Conservation (phyloP, 202 grass and related monocot species). For the Zoysia matrella region DNA sequence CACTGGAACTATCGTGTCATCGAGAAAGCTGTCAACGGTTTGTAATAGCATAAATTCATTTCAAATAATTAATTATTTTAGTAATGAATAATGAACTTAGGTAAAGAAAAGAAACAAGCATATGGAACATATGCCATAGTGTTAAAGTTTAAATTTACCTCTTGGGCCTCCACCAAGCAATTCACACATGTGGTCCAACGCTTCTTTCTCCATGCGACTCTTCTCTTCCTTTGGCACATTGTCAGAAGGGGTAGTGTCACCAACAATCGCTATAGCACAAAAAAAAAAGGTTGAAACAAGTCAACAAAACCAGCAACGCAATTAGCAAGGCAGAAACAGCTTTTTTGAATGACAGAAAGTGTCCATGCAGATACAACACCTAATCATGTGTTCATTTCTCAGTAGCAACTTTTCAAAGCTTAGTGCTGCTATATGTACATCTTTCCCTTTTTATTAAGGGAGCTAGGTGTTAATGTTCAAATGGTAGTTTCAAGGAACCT, state of each 20-base stretch:
- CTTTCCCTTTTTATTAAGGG: not conserved
- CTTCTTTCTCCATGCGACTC: conserved; percentile 87
- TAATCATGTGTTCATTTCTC: conserved; percentile 5
- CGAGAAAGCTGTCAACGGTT: conserved; percentile 8
- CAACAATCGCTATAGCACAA: conserved; percentile 70
- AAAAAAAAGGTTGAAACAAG: conserved; percentile 1
- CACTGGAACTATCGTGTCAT: not conserved
- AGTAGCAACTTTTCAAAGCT: not conserved
- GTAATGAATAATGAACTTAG: not conserved
- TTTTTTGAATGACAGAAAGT: not conserved
- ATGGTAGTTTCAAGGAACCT: not conserved
- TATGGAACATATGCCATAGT: conserved; percentile 10
- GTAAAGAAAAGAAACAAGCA: not conserved
- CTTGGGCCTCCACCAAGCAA: conserved; percentile 80
- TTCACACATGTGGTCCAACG: conserved; percentile 85
- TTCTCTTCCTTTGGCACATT: conserved; percentile 90
- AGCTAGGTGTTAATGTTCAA: not conserved
- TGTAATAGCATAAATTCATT: not conserved
- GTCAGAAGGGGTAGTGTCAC: conserved; percentile 92
- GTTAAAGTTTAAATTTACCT: conserved; percentile 58
- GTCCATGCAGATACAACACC: not conserved
- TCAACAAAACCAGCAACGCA: not conserved
- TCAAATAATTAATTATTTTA: not conserved
- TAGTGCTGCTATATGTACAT: not conserved
- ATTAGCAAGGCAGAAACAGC: not conserved